Conservation (phyloP, 176 grass and related monocot species). For the Themeda triandra region DNA sequence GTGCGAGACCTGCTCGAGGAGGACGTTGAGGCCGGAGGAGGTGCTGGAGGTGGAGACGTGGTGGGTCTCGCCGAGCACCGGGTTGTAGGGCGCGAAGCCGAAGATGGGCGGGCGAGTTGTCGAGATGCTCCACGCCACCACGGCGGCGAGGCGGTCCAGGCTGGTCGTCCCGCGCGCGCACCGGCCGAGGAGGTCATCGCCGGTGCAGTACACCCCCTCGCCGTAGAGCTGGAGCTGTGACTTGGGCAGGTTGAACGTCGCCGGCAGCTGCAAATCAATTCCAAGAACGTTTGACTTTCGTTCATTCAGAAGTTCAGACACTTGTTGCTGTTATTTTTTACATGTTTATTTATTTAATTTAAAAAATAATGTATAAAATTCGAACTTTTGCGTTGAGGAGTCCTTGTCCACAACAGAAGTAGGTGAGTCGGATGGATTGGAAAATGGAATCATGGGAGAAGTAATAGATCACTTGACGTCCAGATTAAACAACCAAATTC, state of each 20-base stretch:
- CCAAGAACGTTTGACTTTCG: too few species aligned
- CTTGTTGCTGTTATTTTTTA: too few species aligned
- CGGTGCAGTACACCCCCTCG: constrained; percentile 73
- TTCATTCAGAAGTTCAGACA: not conserved
- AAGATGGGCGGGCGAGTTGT: constrained; percentile 84
- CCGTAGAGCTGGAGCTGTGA: constrained; percentile 95
- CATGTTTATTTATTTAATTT: too few species aligned
- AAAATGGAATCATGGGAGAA: not conserved
- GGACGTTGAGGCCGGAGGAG: constrained; percentile 45
- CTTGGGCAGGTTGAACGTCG: constrained; percentile 96
- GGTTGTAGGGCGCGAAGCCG: constrained; percentile 91
- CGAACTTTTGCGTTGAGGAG: not conserved
- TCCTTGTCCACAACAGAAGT: not conserved
- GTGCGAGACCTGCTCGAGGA: constrained; percentile 96
- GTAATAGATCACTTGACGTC: not conserved
- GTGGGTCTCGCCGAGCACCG: constrained; percentile 90
- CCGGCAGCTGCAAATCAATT: constrained; percentile 49
- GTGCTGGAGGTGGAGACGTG: constrained; percentile 42
- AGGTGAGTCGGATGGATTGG: not conserved
- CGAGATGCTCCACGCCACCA: constrained; percentile 87
- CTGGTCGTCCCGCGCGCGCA: constrained; percentile 42
- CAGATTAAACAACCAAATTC: not conserved
- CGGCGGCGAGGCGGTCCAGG: constrained; percentile 58
- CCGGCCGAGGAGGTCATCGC: constrained; percentile 47
- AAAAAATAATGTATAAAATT: not conserved